A percentile compares a stretch with the other conserved stretches of the same genome.
Evolutionary conservation across 2,329 filamentous ascomycete species (phyloP).

Genomic region (Trichoderma hamatum): DNA sequence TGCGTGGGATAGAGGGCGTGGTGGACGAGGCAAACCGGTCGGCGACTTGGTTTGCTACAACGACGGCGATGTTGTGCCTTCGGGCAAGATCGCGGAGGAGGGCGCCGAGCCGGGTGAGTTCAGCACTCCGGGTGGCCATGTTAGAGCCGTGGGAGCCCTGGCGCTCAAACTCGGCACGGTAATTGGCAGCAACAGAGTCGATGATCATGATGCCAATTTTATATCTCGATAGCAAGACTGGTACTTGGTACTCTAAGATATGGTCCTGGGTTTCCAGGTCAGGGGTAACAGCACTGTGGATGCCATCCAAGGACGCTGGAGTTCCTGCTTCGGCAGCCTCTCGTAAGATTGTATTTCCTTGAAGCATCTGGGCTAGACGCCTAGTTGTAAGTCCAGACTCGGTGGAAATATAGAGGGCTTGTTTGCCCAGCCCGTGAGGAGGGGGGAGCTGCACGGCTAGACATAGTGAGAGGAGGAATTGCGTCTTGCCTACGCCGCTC

Average conservation of each 20-base stretch:
- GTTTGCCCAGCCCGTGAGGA: conserved; percentile 69
- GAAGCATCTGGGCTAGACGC: conserved; percentile 78
- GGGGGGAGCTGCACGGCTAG: conserved; percentile 80
- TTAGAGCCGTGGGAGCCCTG: conserved; percentile 52
- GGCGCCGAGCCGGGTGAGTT: conserved; percentile 76
- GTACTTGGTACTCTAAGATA: conserved; percentile 89
- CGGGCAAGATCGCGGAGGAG: conserved; percentile 76
- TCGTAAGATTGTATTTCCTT: conserved; percentile 63
- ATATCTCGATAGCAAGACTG: conserved; percentile 76
- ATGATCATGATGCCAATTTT: conserved; percentile 80
- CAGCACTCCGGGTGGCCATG: conserved; percentile 74
- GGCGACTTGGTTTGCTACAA: conserved; percentile 93
- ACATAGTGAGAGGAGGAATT: conserved; percentile 83
- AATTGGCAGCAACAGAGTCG: conserved; percentile 94
- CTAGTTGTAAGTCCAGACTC: conserved; percentile 82
- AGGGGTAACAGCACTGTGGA: conserved; percentile 80
- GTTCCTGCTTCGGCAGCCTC: conserved; percentile 33
- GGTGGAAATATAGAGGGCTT: conserved; percentile 92
- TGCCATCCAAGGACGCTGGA: conserved; percentile 68
- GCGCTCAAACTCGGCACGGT: conserved; percentile 84
- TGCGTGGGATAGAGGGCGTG: not conserved
- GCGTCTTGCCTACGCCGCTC: conserved; percentile 93
- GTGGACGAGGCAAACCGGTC: conserved; percentile 68
- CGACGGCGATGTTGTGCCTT: conserved; percentile 75
- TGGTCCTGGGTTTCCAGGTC: conserved; percentile 96